Conservation (phyloP, 768 basidiomycete genomes). For the Trametes coccinea region DNA sequence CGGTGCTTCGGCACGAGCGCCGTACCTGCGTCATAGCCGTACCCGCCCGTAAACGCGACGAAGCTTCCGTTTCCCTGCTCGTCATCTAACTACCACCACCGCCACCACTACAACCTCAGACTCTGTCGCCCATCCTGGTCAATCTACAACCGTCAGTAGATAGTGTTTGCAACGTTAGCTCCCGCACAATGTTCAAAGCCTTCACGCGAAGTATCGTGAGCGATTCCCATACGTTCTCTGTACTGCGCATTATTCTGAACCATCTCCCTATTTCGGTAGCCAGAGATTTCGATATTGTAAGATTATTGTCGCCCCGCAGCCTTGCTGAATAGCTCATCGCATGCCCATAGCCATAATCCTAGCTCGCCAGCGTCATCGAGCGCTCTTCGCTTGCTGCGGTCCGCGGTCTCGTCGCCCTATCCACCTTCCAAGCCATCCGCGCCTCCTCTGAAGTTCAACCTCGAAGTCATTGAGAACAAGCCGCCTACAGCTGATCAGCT, state of each 20-base stretch:
- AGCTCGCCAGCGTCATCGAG: conserved; percentile 63
- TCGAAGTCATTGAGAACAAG: conserved; percentile 67
- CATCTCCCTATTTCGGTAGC: conserved; percentile 30
- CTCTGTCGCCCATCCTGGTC: too few species aligned
- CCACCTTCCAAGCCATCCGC: conserved; percentile 49
- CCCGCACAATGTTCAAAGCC: conserved; percentile 20
- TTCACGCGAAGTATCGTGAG: conserved; percentile 24
- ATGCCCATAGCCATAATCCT: conserved; percentile 55
- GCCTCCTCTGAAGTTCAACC: conserved; percentile 63
- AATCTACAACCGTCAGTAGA: too few species aligned
- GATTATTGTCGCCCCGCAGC: neutral
- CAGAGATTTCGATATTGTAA: conserved; percentile 69
- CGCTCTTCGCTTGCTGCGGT: conserved; percentile 59
- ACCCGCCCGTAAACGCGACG: neutral
- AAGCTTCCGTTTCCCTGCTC: too few species aligned
- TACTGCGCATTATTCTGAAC: neutral
- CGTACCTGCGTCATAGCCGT: neutral
- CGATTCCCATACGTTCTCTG: neutral
- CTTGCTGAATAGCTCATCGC: neutral
- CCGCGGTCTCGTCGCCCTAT: conserved; percentile 61
- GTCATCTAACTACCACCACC: too few species aligned
- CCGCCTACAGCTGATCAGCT: conserved; percentile 71
- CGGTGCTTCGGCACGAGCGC: too few species aligned
- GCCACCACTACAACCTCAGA: too few species aligned
- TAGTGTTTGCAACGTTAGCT: too few species aligned